Evolutionary conservation across 2,329 filamentous ascomycete genomes (phyloP).

Genomic region (Ophiostoma quercus): DNA sequence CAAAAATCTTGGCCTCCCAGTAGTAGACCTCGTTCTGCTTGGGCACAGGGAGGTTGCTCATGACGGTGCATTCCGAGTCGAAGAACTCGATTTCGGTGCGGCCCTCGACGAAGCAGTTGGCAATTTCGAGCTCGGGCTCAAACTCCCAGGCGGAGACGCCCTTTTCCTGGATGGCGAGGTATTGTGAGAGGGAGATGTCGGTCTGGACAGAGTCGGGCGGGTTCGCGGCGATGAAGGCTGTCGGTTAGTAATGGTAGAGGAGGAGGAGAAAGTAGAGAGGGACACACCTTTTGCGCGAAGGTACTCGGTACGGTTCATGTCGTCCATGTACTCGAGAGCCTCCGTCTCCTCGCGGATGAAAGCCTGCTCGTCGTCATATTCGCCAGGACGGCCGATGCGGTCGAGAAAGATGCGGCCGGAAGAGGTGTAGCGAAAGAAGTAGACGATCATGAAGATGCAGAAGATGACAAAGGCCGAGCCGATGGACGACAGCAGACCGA

Average conservation of each 20-base stretch:
- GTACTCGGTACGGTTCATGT: constrained; percentile 84
- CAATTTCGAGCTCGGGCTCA: constrained; percentile 96
- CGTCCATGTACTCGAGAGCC: constrained; percentile 92
- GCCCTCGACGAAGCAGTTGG: constrained; percentile 95
- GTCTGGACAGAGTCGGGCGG: constrained; percentile 92
- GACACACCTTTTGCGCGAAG: constrained; percentile 82
- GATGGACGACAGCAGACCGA: constrained; percentile 90
- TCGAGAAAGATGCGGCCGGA: constrained; percentile 89
- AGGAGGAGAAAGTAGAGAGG: neutral
- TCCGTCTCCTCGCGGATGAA: constrained; percentile 92
- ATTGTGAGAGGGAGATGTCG: constrained; percentile 95
- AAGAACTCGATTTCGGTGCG: constrained; percentile 98
- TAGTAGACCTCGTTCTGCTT: constrained; percentile 99
- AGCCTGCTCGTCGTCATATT: constrained; percentile 96
- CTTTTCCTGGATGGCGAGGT: constrained; percentile 97
- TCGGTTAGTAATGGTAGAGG: neutral
- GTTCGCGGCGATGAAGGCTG: constrained; percentile 90
- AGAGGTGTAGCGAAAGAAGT: constrained; percentile 87
- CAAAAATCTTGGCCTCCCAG: constrained; percentile 98
- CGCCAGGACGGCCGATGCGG: constrained; percentile 84
- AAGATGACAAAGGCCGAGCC: constrained; percentile 83
- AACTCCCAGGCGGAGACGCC: constrained; percentile 99
- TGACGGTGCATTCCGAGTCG: constrained; percentile 93
- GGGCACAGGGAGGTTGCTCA: constrained; percentile 92
- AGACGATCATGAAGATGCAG: constrained; percentile 72